Evolutionary conservation across 306 rosid species (phyloP).

Genomic region (Cicer yamashitae): DNA sequence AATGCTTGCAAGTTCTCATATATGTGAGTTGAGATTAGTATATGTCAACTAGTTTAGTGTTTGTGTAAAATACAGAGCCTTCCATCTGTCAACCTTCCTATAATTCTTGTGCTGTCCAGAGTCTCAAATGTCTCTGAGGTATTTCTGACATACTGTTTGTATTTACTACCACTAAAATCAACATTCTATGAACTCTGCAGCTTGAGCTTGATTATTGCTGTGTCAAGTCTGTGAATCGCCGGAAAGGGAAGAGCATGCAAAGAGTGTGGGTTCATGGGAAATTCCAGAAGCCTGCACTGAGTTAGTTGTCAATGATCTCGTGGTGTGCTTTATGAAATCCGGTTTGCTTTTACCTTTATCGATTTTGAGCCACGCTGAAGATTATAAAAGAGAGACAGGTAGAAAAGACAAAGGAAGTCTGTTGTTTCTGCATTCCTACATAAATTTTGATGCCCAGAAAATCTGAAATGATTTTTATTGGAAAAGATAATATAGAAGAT

Average conservation of each 20-base stretch:
- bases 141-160: constrained; percentile 28
- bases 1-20: constrained; percentile 3
- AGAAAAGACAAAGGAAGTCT: neutral
- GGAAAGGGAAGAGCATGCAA: constrained; percentile 77
- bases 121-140: constrained; percentile 36
- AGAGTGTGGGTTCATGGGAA: constrained; percentile 98
- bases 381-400: neutral
- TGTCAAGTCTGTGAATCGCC: constrained; percentile 79
- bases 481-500: constrained; percentile 19
- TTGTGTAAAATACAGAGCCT: constrained; percentile 27
- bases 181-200: constrained; percentile 55
- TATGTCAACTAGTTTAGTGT: constrained; percentile 8
- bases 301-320: constrained; percentile 31
- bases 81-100: constrained; percentile 19
- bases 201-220: constrained; percentile 91
- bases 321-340: constrained; percentile 10
- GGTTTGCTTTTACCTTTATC: constrained; percentile 2
- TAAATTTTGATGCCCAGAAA: constrained; percentile 9
- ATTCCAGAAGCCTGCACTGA: constrained; percentile 74
- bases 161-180: constrained; percentile 25
- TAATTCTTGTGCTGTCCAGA: constrained; percentile 21
- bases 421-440: neutral
- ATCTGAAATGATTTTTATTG: constrained; percentile 7
- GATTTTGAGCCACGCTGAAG: neutral
- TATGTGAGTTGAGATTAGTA: constrained; percentile 29